Conservation (phyloP, 1,284 basidiomycete genomes). For the Cutaneotrichosporon arboriforme region DNA sequence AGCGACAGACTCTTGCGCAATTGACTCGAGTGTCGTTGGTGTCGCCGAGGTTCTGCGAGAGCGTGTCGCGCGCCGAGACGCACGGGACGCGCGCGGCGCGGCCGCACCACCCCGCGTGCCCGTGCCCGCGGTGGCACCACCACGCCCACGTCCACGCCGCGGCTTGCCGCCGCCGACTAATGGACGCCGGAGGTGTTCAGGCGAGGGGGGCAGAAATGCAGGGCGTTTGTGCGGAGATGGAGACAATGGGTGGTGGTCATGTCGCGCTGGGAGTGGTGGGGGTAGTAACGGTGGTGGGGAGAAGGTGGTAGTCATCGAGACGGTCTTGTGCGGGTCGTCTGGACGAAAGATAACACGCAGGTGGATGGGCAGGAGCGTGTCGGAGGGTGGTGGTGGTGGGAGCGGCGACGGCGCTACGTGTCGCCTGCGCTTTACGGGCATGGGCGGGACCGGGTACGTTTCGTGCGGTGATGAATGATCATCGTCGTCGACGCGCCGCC, state of each 20-base stretch:
- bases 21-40: slow-evolving; percentile 22
- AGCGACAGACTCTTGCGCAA: slow-evolving; percentile 22
- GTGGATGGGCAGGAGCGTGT: neutral
- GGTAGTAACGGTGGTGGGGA: neutral
- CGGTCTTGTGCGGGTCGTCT: neutral
- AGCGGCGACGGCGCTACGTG: neutral
- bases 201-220: neutral
- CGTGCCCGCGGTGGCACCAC: neutral
- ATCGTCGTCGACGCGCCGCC: neutral
- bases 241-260: no score
- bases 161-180: slow-evolving; percentile 7
- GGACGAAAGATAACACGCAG: neutral
- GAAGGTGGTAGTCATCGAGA: neutral
- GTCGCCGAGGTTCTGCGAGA: slow-evolving; percentile 14
- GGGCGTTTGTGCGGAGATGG: no score
- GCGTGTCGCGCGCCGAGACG: slow-evolving; percentile 12
- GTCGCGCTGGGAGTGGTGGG: neutral
- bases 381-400: neutral
- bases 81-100: slow-evolving; percentile 1
- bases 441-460: neutral
- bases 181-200: neutral
- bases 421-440: neutral
- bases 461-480: neutral
- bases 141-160: neutral
- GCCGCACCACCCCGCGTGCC: neutral